A percentile compares a stretch with the other conserved stretches of the same genome.
Conservation (phyloP, 2,329 filamentous ascomycete genomes). For the Aspergillus phoenicis region DNA sequence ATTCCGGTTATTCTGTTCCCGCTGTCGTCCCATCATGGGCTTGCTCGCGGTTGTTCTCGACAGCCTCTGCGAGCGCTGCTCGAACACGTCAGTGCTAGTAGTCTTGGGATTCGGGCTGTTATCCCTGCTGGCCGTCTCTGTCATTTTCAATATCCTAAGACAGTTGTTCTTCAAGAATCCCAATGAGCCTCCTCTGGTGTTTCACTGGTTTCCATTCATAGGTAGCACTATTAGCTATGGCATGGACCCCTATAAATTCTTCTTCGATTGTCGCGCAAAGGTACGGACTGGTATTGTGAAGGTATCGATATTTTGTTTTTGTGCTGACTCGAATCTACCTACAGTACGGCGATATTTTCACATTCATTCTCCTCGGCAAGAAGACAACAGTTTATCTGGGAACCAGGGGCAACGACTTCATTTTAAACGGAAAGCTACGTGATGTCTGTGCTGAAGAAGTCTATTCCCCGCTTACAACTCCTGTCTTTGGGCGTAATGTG, state of each 20-base stretch:
- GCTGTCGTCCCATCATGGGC: conserved; percentile 47
- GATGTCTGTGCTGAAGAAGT: conserved; percentile 91
- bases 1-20: neutral
- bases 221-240: conserved; percentile 93
- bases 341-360: conserved; percentile 86
- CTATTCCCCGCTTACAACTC: conserved; percentile 73
- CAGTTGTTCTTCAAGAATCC: conserved; percentile 82
- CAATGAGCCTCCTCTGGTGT: conserved; percentile 71
- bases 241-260: conserved; percentile 74
- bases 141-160: conserved; percentile 76
- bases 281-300: conserved; percentile 47
- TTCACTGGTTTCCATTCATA: conserved; percentile 70
- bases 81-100: conserved; percentile 49
- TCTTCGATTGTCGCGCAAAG: conserved; percentile 70
- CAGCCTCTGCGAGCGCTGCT: conserved; percentile 49
- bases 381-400: conserved; percentile 86
- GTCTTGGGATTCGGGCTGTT: conserved; percentile 48
- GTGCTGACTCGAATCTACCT: neutral
- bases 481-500: conserved; percentile 79
- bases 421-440: conserved; percentile 85
- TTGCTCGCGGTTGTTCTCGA: conserved; percentile 53
- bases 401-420: conserved; percentile 83
- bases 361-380: conserved; percentile 83
- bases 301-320: neutral
- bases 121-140: conserved; percentile 56